Conservation (phyloP, 2,329 filamentous ascomycete species). For the Simplicillium sp. region DNA sequence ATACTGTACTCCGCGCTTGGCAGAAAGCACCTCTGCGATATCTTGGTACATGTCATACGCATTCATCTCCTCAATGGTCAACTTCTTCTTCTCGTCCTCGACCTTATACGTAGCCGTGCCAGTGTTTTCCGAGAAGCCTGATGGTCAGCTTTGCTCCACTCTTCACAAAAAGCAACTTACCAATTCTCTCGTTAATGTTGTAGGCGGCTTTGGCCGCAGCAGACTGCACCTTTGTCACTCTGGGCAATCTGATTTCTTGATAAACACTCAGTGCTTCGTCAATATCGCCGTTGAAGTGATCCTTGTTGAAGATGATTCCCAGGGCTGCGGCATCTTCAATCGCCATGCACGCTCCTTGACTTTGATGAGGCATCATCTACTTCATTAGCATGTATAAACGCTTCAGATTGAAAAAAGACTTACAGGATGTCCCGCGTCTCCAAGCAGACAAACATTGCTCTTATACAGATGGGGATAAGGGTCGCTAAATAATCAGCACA, state of each 20-base stretch:
- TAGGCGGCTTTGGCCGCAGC: conserved; percentile 48
- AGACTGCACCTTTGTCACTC: conserved; percentile 45
- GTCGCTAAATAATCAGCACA: conserved; percentile 13
- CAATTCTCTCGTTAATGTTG: conserved; percentile 56
- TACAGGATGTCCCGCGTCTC: conserved; percentile 58
- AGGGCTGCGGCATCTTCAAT: conserved; percentile 57
- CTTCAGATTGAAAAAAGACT: conserved; percentile 4
- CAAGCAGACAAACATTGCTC: conserved; percentile 44
- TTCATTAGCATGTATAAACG: conserved; percentile 1
- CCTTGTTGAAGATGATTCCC: conserved; percentile 47
- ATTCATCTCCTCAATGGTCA: conserved; percentile 65
- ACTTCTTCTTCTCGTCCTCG: conserved; percentile 47
- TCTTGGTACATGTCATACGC: conserved; percentile 51
- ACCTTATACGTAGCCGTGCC: conserved; percentile 49
- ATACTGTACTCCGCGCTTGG: conserved; percentile 21
- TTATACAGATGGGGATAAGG: conserved; percentile 51
- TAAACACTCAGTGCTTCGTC: conserved; percentile 38
- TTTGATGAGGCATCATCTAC: conserved; percentile 62
- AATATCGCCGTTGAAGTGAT: conserved; percentile 37
- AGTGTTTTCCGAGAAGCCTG: conserved; percentile 54
- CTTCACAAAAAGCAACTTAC: conserved; percentile 17
- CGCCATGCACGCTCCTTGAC: conserved; percentile 60
- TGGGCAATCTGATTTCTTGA: conserved; percentile 40
- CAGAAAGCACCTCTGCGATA: conserved; percentile 37
- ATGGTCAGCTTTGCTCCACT: not conserved